phyloP scores from a whole-genome alignment of 2,329 filamentous ascomycete genomes.

The Salinomyces thailandicus region DNA sequence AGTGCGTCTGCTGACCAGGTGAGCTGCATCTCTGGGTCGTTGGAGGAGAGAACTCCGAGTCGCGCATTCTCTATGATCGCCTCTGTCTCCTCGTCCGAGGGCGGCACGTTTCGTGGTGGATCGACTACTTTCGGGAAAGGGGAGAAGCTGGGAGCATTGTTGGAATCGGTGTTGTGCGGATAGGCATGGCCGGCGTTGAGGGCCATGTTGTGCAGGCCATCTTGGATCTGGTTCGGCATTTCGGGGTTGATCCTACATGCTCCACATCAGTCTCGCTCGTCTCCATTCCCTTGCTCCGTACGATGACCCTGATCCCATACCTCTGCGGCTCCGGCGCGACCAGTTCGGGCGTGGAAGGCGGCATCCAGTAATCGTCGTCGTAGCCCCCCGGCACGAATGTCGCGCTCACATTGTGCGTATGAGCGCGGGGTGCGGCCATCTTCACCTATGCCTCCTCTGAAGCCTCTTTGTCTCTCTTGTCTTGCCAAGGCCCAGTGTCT shows the following conservation, averaged over 20 bases:
- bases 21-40: constrained; percentile 91
- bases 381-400: constrained; percentile 58
- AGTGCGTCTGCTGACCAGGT: constrained; percentile 93
- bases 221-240: constrained; percentile 93
- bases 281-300: too few relatives aligned
- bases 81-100: constrained; percentile 89
- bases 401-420: constrained; percentile 36
- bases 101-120: constrained; percentile 76
- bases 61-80: constrained; percentile 77
- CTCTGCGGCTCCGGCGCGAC: constrained; percentile 61
- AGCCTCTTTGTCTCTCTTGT: background rate
- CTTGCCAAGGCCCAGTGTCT: background rate
- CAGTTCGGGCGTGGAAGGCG: constrained; percentile 46
- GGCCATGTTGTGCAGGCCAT: constrained; percentile 84
- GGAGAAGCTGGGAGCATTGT: constrained; percentile 67
- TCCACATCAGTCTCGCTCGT: too few relatives aligned
- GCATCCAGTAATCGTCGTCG: constrained; percentile 60
- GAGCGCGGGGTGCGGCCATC: background rate
- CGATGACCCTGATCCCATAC: too few relatives aligned
- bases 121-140: constrained; percentile 78
- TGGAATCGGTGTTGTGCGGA: constrained; percentile 15
- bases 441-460: background rate
- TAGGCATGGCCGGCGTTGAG: constrained; percentile 27
- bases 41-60: constrained; percentile 75
- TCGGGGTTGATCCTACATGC: constrained; percentile 43